Conservation (phyloP, 495 filamentous ascomycete species). For the Penicillium pulvis region DNA sequence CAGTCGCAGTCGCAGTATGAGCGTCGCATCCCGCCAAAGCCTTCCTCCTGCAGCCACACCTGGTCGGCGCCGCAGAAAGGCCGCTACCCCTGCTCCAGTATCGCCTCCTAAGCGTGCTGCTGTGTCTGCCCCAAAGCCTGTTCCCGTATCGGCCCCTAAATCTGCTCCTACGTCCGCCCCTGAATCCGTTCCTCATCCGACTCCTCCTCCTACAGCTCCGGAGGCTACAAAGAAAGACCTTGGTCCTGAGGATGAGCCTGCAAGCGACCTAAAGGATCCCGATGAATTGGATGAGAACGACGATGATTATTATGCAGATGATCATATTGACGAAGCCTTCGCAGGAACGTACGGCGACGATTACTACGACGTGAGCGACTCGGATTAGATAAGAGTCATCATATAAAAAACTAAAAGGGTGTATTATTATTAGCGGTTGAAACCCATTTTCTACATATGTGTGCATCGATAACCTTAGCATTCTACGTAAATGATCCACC, state of each 20-base stretch:
- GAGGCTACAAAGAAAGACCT: background rate
- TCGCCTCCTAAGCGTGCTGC: background rate
- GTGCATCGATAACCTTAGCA: no score
- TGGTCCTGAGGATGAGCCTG: conserved; percentile 17
- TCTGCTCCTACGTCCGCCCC: background rate
- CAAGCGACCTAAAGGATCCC: conserved; percentile 22
- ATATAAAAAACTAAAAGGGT: no score
- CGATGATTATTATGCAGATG: conserved; percentile 30
- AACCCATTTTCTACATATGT: no score
- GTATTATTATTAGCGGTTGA: background rate
- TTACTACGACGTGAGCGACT: conserved; percentile 38
- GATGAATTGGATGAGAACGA: conserved; percentile 40
- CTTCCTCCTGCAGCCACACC: conserved; percentile 3
- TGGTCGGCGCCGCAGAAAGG: background rate
- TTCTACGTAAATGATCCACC: no score
- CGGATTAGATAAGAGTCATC: conserved; percentile 23
- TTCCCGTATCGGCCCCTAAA: background rate
- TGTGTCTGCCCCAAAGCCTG: background rate
- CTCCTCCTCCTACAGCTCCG: conserved; percentile 19
- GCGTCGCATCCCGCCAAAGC: conserved; percentile 31
- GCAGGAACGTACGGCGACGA: conserved; percentile 40
- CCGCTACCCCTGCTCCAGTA: background rate
- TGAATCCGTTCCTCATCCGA: conserved; percentile 10
- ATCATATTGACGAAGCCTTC: conserved; percentile 44
- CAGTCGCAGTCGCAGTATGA: conserved; percentile 43